Percentiles rank a stretch among this genome's conserved stretches.
Conservation (phyloP, 1,284 basidiomycete species). For the Ganoderma meredithae region DNA sequence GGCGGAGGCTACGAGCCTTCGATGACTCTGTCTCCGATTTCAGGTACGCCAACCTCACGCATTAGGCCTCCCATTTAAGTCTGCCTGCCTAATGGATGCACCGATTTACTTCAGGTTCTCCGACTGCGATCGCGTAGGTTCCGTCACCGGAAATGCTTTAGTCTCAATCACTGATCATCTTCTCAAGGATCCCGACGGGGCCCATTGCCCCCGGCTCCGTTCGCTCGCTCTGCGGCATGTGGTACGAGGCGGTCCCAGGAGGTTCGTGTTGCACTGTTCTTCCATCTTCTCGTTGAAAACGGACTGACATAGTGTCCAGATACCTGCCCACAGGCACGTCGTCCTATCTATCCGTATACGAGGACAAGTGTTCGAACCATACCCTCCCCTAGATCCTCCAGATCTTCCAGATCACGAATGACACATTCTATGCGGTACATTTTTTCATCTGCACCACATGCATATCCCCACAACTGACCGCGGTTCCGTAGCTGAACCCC, state of each 20-base stretch:
- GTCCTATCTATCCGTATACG: not conserved
- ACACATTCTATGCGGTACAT: not conserved
- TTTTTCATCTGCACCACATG: not conserved
- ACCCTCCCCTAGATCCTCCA: not conserved
- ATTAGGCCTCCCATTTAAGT: not conserved
- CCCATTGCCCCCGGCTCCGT: not conserved
- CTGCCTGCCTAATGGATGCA: not conserved
- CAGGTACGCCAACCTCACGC: not conserved
- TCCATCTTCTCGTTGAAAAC: not conserved
- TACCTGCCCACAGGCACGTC: not conserved
- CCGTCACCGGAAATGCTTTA: not conserved
- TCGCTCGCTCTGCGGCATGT: not conserved
- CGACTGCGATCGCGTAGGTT: not conserved
- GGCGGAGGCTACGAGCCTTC: constrained; percentile 17
- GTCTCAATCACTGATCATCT: not conserved
- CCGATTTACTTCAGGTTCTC: not conserved
- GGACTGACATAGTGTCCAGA: not conserved
- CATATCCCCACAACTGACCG: not conserved
- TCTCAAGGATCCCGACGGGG: not conserved
- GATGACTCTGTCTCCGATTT: constrained; percentile 3
- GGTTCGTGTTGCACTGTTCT: not conserved
- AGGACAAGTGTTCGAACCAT: not conserved
- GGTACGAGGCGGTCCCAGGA: not conserved
- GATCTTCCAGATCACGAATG: not conserved
- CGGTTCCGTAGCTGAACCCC: not conserved